Evolutionary conservation across 495 filamentous ascomycete species (phyloP), one percentile per base, ranked within the genome.

Genomic region (Hypoxylon rickii): DNA sequence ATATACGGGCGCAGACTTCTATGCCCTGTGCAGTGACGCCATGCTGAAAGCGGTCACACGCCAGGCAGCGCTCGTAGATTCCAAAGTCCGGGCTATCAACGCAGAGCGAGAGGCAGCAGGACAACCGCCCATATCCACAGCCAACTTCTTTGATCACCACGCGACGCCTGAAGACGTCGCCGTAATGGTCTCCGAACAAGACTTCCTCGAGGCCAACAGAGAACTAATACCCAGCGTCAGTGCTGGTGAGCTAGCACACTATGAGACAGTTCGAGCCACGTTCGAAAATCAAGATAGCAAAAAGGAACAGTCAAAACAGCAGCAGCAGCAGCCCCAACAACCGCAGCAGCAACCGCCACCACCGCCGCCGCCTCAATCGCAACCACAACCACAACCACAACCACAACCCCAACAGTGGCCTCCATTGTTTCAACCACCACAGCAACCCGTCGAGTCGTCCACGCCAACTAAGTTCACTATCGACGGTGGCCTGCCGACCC

Each of bases 21-120:
- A 98, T 69, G 94, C 94, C 1, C 79, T 98, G 33, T 96, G 92
- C 74, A 96, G 91, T 11, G 94, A 98, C 72, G 89, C 94, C 29
- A 97, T 98, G 95, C 86, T 98, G 43, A 98, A 97, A 70, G 94
- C 95, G 3, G 92, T 97, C 51, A 97, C 93, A 0, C 84, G 94
- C 3, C 91, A 96, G 68, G 91, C 95, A 0, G 79, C 83, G 1
- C 78, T 84, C 1, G 92, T 96, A 11, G 94, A 98, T 65, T 75
- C 83, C 26, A 96, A 96, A 74, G 88, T 98, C 64, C 79, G 80
- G 21, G 74, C 74, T 2, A 67, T 87, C 67, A 86, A 86, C 57
- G 63, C 73, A 17, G 62, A 59, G 8, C 58, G 80, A 1, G 76
- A 81, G 16, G 50, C 50, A 29, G 55, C 49, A 2, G 50, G 58